phyloP scores from a whole-genome alignment of 352 stramenopile genomes.

The Elongisporangium undulatum region DNA sequence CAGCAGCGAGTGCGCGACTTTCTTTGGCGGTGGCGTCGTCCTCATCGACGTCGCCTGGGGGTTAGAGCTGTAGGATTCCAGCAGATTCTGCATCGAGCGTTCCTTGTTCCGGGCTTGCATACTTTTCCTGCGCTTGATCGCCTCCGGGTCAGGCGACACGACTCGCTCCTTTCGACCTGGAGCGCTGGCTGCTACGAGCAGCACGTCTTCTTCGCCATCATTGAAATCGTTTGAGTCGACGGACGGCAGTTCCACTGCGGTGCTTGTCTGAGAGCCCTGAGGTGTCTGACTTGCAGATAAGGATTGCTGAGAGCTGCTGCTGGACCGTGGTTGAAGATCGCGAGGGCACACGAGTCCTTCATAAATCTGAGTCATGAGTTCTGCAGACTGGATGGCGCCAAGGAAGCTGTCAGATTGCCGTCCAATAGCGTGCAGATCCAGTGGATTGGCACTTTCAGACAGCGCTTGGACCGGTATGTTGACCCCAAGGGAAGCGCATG shows the following conservation, averaged over 20 bases:
- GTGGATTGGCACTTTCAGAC: conserved; percentile 6
- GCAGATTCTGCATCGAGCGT: conserved; percentile 13
- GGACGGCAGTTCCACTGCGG: conserved; percentile 1
- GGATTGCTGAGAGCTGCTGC: conserved; percentile 1
- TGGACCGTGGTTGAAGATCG: conserved; percentile 10
- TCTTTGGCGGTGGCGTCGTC: conserved; percentile 8
- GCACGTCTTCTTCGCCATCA: conserved; percentile 10
- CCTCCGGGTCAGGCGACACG: conserved; percentile 3
- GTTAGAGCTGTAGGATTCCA: conserved; percentile 7
- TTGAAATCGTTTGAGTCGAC: not conserved
- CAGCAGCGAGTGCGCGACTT: conserved; percentile 16
- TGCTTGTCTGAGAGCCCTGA: conserved; percentile 5
- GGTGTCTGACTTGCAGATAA: conserved; percentile 9
- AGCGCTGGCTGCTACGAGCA: conserved; percentile 17
- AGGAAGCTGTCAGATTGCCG: conserved; percentile 38
- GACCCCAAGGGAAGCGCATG: conserved; percentile 31
- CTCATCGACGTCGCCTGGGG: not conserved
- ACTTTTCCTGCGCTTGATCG: not conserved
- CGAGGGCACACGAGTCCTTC: conserved; percentile 36
- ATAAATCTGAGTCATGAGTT: conserved; percentile 43
- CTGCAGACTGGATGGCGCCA: conserved; percentile 24
- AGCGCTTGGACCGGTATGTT: conserved; percentile 8
- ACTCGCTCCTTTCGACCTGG: conserved; percentile 4
- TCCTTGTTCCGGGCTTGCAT: conserved; percentile 4
- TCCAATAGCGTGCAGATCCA: conserved; percentile 25